Conservation (phyloP, 306 rosid genomes). For the Purshia tridentata region DNA sequence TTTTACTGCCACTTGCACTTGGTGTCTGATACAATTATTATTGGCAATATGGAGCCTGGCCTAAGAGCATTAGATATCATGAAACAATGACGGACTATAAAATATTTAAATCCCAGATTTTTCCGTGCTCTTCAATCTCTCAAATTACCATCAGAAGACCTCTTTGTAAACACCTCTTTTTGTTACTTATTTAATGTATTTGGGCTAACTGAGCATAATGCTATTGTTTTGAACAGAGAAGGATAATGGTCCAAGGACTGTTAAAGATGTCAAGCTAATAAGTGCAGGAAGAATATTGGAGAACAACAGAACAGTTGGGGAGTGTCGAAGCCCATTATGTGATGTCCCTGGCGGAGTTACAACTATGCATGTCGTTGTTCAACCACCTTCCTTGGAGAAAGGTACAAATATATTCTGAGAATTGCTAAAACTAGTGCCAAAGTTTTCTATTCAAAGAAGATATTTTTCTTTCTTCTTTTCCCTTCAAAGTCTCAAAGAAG, state of each 20-base stretch:
- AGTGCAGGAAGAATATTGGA: conserved; percentile 82
- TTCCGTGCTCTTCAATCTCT: neutral
- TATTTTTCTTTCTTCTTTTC: neutral
- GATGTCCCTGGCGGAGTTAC: conserved; percentile 82
- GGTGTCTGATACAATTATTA: conserved; percentile 1
- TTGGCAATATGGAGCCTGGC: neutral
- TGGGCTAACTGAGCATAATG: conserved; percentile 7
- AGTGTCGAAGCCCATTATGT: conserved; percentile 76
- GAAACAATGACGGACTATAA: neutral
- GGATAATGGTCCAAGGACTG: conserved; percentile 82
- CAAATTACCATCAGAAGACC: neutral
- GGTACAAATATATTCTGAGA: conserved; percentile 39
- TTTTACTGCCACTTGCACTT: neutral
- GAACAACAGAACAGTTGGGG: conserved; percentile 80
- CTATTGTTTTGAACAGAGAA: conserved; percentile 51
- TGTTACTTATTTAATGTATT: neutral
- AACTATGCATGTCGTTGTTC: conserved; percentile 89
- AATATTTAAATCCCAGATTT: conserved; percentile 3
- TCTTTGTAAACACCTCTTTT: neutral
- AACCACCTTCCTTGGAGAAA: conserved; percentile 65
- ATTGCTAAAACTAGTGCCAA: conserved; percentile 3
- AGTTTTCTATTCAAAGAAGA: neutral
- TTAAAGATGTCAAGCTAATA: conserved; percentile 87
- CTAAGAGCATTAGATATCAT: neutral
- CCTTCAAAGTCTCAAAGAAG: neutral